phyloP scores from a whole-genome alignment of 1,139 yeast genomes.

The Chernovozyma sophiae-reginae region DNA sequence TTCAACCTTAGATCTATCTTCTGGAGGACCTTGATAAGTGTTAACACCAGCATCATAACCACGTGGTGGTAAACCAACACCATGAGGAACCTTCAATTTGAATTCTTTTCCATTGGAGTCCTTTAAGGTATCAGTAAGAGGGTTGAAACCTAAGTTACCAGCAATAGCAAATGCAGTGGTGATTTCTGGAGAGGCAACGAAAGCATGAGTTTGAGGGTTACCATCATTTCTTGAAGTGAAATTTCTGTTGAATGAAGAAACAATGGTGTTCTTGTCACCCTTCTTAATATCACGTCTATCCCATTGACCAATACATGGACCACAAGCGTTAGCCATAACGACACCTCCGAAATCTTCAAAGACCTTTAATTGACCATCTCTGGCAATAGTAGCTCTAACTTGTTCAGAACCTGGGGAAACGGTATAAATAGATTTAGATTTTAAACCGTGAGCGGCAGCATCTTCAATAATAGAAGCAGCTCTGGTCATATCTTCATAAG shows the following conservation, averaged over 20 bases:
- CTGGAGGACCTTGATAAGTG: slow-evolving; percentile 98
- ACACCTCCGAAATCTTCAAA: slow-evolving; percentile 93
- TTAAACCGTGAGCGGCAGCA: slow-evolving; percentile 87
- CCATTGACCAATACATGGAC: slow-evolving; percentile 99
- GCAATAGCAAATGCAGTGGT: slow-evolving; percentile 94
- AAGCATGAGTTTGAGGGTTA: slow-evolving; percentile 97
- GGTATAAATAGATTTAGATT: slow-evolving; percentile 84
- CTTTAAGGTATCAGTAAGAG: slow-evolving; percentile 89
- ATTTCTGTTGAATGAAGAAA: slow-evolving; percentile 98
- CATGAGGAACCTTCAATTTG: slow-evolving; percentile 84
- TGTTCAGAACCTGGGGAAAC: slow-evolving; percentile 99
- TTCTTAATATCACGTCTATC: slow-evolving; percentile 95
- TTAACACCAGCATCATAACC: slow-evolving; percentile 95
- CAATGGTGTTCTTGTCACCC: slow-evolving; percentile 98
- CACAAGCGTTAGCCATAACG: slow-evolving; percentile 98
- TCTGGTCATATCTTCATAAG: slow-evolving; percentile 98
- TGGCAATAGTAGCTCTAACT: slow-evolving; percentile 96
- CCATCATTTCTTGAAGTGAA: slow-evolving; percentile 98
- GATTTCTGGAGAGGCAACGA: slow-evolving; percentile 97
- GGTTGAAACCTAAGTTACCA: slow-evolving; percentile 98
- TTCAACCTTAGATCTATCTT: slow-evolving; percentile 68
- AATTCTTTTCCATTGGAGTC: slow-evolving; percentile 95
- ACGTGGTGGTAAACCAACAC: slow-evolving; percentile 86
- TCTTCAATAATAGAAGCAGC: slow-evolving; percentile 91
- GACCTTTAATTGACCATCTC: slow-evolving; percentile 91